Evolutionary conservation across 225 moss, liverwort and hornwort genomes (phyloP), one percentile per base, ranked within the genome.

Genomic region (Pseudoscleropodium purum): DNA sequence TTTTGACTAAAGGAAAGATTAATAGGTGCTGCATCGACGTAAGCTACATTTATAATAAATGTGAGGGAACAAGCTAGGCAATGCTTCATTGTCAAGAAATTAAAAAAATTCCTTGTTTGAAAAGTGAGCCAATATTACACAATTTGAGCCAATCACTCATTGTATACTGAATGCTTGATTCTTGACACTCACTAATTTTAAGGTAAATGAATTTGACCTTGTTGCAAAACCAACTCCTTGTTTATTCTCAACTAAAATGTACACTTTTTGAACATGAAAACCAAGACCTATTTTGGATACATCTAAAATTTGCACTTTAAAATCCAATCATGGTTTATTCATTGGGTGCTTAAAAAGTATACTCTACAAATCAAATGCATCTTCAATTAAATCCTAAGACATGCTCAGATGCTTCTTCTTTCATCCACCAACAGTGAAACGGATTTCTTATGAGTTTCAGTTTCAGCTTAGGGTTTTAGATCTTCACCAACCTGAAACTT

Each of bases 161-260:
- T 17, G 7, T 66, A 8, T 18, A 37, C 4, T 51, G 24, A 59
- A 23, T 25, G 2, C 12, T 52, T 84, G 13, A 4, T n/a, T 84
- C 1, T 29, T 19, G 2, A 52, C 16, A 19, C 13, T n/a, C 3
- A 6, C 3, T 52, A 51, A 19, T 29, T 51, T 54, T 6, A 11
- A 15, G 5, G 2, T 11, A 26, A 67, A 84, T 29, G 7, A 67
- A 84, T 29, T 11, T 81, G 6, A 6, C 11, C 11, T 0, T 25
- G 0, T 57, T n/a, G 5, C 18, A 39, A 39, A n/a, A 39, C 11
- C 2, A 29, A 8, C 0, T n/a, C 4, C 5, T 2, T 15, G 7
- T 17, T 16, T 23, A 57, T 26, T 59, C 3, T 57, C 0, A 0
- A 8, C 56, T 29, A 59, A 39, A 79, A 12, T 59, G 2, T 34